Base-by-base conservation (phyloP, 768 basidiomycete genomes). In the Trametes gibbosa region DNA sequence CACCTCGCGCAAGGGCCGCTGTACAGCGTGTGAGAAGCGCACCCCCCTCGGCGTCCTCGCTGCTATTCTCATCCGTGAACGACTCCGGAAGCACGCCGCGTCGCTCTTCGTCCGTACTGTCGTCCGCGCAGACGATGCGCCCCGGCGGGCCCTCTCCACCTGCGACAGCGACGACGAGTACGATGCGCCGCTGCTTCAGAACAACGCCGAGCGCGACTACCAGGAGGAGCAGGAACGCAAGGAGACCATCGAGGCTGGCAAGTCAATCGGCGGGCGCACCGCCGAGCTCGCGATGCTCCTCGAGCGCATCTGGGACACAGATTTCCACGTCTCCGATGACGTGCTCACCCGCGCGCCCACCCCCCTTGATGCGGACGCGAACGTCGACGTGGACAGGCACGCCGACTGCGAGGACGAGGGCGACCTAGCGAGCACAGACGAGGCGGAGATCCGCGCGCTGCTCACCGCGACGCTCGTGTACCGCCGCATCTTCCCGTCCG, bases 381-480 rank as follows among this genome's bases (percentile, higher is more conserved):
- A 27, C 8, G 35, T 8, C 24, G 39, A 45, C 37, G 40, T 41
- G 16, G 68, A 68, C 41, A 67, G 68, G 42, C 69, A 61, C 41
- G 59, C 57, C 4, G 72, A 72, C 42, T 69, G 71, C 52, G 64
- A 69, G 42, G 69, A 71, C 52, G 70, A 65, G 39, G 68, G 63
- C 27, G 65, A 67, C 51, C 65, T 64, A 49, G 66, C 66, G 60
- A 58, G 64, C 55, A 61, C 59, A 41, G 68, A 75, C 49, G 78
- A 83, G 32, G 75, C 72, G 21, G 83, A 81, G 65, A 78, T 85
- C 47, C 73, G 75, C 60, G 73, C 79, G 19, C 72, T 91, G 23
- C 72, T 90, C 45, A 77, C 74, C 41, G 85, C 87, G 41, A 74
- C 86, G 43, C 74, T 86, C 29, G 72, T 90, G 24, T 87, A 86